Conservation (phyloP, 169 alveolate species). For the Plasmodium gaboni region DNA sequence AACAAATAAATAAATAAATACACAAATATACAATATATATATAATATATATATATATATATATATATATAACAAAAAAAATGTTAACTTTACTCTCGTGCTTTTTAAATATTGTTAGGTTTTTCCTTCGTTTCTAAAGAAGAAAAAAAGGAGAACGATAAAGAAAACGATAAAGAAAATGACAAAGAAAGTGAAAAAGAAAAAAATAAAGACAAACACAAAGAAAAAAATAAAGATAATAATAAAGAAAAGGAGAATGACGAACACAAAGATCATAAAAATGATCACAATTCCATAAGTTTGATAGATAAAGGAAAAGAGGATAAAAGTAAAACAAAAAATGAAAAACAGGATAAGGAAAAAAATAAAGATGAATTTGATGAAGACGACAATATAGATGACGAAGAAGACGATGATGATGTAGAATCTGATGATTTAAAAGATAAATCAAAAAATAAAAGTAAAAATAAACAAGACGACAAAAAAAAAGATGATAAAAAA, state of each 20-base stretch:
- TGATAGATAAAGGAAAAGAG: not conserved
- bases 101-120: constrained; percentile 8
- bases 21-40: constrained; percentile 3
- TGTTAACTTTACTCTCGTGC: not conserved
- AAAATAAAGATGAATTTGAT: not conserved
- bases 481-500: not conserved
- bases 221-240: constrained; percentile 10
- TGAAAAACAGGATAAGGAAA: not conserved
- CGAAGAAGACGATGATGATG: constrained; percentile 21
- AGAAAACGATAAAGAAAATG: constrained; percentile 14
- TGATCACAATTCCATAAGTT: not conserved
- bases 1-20: not conserved
- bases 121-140: constrained; percentile 32
- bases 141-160: constrained; percentile 11
- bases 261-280: constrained; percentile 4
- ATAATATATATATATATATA: not conserved
- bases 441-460: not conserved
- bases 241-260: not conserved
- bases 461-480: not conserved
- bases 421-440: not conserved
- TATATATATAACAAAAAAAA: not conserved
- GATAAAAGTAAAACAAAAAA: not conserved
- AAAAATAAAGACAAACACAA: constrained; percentile 10
- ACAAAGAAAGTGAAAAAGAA: constrained; percentile 7
- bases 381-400: not conserved